A percentile compares a stretch with the other conserved stretches of the same genome.
Conservation (phyloP, 2,329 filamentous ascomycete genomes). For the Periconia digitata region DNA sequence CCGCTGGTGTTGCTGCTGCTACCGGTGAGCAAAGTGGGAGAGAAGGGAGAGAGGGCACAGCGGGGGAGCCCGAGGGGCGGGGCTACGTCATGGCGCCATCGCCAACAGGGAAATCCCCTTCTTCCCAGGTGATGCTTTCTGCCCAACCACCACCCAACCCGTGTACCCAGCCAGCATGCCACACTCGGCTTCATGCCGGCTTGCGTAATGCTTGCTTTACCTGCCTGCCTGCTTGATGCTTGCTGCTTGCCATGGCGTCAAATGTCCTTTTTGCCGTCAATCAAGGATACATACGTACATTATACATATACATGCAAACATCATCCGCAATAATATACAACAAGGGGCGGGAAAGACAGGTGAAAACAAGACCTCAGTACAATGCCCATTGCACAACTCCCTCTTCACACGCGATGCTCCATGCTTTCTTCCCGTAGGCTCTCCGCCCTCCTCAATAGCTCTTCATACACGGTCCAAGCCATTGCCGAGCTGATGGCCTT, state of each 20-base stretch:
- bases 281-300: background rate
- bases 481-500: constrained; percentile 94
- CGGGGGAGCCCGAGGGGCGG: background rate
- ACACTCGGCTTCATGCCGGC: background rate
- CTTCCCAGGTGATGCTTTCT: background rate
- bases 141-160: background rate
- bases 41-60: background rate
- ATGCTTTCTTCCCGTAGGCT: constrained; percentile 34
- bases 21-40: background rate
- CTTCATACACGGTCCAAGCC: constrained; percentile 97
- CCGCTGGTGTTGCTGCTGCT: background rate
- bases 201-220: too few species aligned
- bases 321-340: too few species aligned
- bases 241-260: too few species aligned
- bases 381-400: too few species aligned
- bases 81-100: background rate
- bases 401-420: constrained; percentile 29
- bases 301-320: too few species aligned
- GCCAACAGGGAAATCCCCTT: background rate
- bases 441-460: constrained; percentile 76
- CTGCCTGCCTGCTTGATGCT: too few species aligned
- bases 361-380: too few species aligned
- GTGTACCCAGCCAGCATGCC: background rate
- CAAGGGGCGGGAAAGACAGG: too few species aligned
- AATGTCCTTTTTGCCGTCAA: background rate